Conservation (phyloP, 768 basidiomycete genomes). For the Rhizopogon vesiculosus region DNA sequence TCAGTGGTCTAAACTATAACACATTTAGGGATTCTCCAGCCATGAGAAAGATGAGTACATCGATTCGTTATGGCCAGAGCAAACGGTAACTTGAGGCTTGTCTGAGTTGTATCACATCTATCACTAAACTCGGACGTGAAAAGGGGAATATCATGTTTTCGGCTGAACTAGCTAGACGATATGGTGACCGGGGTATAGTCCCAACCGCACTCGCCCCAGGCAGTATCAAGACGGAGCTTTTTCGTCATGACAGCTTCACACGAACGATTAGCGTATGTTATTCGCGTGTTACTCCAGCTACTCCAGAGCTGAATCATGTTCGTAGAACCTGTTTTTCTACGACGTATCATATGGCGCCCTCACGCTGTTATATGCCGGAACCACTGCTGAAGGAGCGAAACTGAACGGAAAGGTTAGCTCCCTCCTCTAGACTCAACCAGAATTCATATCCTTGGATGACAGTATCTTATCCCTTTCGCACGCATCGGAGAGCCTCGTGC, state of each 20-base stretch:
- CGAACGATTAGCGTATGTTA: constrained; percentile 2
- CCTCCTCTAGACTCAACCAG: not conserved
- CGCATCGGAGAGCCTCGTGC: constrained; percentile 21
- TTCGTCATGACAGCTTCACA: not conserved
- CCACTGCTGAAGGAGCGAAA: no score
- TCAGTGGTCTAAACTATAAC: constrained; percentile 27
- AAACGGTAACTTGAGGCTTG: not conserved
- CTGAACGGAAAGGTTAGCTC: constrained; percentile 5
- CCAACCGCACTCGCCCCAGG: constrained; percentile 36
- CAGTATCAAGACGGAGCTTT: not conserved
- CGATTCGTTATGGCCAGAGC: not conserved
- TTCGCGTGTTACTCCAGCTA: no score
- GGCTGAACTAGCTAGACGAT: no score
- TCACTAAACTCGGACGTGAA: not conserved
- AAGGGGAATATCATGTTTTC: constrained; percentile 34
- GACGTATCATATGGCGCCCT: constrained; percentile 3
- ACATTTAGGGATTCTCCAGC: constrained; percentile 34
- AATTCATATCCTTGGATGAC: not conserved
- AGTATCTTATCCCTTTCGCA: constrained; percentile 43
- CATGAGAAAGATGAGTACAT: constrained; percentile 20
- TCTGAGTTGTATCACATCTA: not conserved
- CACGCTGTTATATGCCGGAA: no score
- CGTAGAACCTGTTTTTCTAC: constrained; percentile 14
- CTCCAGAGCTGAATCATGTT: not conserved
- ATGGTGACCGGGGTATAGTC: constrained; percentile 37